These are phyloP conservation scores for Tripterygium wilfordii DNA, from an alignment of 177 flowering plant species.

Conservation along the genomic window DNA sequence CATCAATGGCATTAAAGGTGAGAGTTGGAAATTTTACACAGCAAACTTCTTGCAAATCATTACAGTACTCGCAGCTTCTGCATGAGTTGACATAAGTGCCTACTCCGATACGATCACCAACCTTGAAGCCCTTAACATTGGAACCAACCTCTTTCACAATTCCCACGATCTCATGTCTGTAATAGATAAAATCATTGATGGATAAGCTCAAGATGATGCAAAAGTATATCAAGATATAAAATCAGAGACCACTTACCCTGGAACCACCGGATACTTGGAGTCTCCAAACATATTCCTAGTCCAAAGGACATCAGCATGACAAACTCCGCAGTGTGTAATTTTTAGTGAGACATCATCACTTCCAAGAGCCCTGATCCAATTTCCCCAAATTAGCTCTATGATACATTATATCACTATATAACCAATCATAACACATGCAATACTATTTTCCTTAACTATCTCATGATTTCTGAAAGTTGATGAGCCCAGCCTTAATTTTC, in stretches of 20 bases:
- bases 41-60: slow-evolving; percentile 31
- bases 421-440: too few relatives aligned
- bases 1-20: slow-evolving; percentile 50
- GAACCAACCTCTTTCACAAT: slow-evolving; percentile 46
- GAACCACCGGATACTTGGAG: slow-evolving; percentile 37
- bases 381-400: not conserved
- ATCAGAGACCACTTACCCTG: slow-evolving; percentile 28
- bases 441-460: too few relatives aligned
- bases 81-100: slow-evolving; percentile 62
- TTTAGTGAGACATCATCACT: slow-evolving; percentile 31
- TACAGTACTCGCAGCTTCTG: slow-evolving; percentile 47
- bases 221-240: not conserved
- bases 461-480: too few relatives aligned
- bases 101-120: slow-evolving; percentile 59
- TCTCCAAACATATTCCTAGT: slow-evolving; percentile 26
- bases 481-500: too few relatives aligned
- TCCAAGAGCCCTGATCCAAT: slow-evolving; percentile 22
- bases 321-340: slow-evolving; percentile 49
- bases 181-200: not conserved
- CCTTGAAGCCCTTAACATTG: slow-evolving; percentile 37
- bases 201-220: not conserved
- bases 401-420: too few relatives aligned
- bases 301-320: slow-evolving; percentile 41
- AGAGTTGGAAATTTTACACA: slow-evolving; percentile 33
- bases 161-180: slow-evolving; percentile 63